Percentiles rank a stretch among this genome's conserved stretches.
Conservation (phyloP, 2,329 filamentous ascomycete genomes). For the Sclerotinia glacialis region DNA sequence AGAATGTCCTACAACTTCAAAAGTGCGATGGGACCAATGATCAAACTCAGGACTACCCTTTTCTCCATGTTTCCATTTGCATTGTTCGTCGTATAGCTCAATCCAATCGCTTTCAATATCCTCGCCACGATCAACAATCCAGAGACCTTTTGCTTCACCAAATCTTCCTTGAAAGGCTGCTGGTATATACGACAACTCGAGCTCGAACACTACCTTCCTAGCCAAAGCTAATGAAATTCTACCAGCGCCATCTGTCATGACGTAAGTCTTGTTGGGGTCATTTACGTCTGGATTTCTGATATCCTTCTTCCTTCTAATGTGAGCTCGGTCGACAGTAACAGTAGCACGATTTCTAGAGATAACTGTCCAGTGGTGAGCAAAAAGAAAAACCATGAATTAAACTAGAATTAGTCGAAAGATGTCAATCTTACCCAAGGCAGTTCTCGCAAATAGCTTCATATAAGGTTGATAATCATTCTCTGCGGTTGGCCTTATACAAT, state of each 20-base stretch:
- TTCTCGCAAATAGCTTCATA: constrained; percentile 58
- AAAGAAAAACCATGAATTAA: neutral
- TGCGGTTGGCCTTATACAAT: constrained; percentile 51
- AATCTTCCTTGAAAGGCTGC: constrained; percentile 68
- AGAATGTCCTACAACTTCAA: constrained; percentile 59
- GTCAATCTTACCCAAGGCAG: constrained; percentile 50
- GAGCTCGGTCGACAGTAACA: constrained; percentile 45
- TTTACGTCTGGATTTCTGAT: constrained; percentile 21
- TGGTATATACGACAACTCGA: constrained; percentile 55
- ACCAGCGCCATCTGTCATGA: constrained; percentile 67
- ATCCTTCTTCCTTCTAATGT: constrained; percentile 45
- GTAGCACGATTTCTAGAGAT: constrained; percentile 44
- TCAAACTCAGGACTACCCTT: constrained; percentile 40
- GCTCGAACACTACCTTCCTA: constrained; percentile 47
- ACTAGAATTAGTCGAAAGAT: neutral
- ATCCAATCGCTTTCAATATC: constrained; percentile 58
- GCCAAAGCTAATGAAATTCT: constrained; percentile 62
- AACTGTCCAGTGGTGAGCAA: constrained; percentile 41
- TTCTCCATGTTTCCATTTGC: constrained; percentile 61
- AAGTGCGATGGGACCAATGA: constrained; percentile 54
- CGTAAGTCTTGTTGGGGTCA: constrained; percentile 34
- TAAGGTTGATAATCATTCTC: constrained; percentile 48
- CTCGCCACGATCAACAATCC: constrained; percentile 59
- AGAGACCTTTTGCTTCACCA: constrained; percentile 72
- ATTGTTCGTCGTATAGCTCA: constrained; percentile 62